These are phyloP conservation scores for Melanomma pulvis-pyrius DNA, from an alignment of 495 filamentous ascomycete genomes.

Conservation along the genomic window DNA sequence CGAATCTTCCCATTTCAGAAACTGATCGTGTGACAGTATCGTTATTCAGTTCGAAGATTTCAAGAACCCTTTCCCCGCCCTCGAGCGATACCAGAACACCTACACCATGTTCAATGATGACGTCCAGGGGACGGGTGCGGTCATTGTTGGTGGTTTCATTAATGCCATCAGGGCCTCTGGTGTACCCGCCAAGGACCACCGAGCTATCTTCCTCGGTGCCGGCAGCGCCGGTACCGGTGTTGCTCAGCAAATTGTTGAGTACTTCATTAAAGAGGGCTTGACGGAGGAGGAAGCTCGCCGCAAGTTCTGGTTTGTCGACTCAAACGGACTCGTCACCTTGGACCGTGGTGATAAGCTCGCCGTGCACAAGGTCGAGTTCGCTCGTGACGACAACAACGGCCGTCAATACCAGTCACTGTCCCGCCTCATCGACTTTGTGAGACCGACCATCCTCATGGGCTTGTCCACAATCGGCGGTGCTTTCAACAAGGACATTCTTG, in stretches of 20 bases:
- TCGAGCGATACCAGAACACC: slow-evolving; percentile 81
- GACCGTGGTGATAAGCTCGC: slow-evolving; percentile 93
- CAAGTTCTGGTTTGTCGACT: slow-evolving; percentile 98
- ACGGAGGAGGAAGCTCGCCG: slow-evolving; percentile 85
- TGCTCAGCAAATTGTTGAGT: slow-evolving; percentile 93
- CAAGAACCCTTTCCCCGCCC: slow-evolving; percentile 94
- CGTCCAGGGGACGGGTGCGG: slow-evolving; percentile 96
- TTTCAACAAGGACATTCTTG: slow-evolving; percentile 86
- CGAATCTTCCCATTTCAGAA: slow-evolving; percentile 8
- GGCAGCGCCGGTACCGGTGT: slow-evolving; percentile 96
- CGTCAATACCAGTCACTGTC: slow-evolving; percentile 87
- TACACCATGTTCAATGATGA: slow-evolving; percentile 99
- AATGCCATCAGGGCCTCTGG: slow-evolving; percentile 88
- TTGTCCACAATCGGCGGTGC: slow-evolving; percentile 92
- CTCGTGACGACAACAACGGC: slow-evolving; percentile 87
- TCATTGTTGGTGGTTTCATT: slow-evolving; percentile 92
- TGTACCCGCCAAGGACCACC: slow-evolving; percentile 85
- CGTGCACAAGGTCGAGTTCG: slow-evolving; percentile 98
- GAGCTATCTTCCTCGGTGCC: slow-evolving; percentile 93
- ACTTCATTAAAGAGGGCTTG: slow-evolving; percentile 89
- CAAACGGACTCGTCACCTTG: slow-evolving; percentile 84
- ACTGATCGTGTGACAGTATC: slow-evolving; percentile 59
- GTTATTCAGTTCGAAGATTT: slow-evolving; percentile 98
- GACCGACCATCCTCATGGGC: slow-evolving; percentile 92
- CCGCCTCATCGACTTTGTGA: slow-evolving; percentile 89